Evolutionary conservation across 75 land plant species (phyloP), one percentile per base, ranked within the genome.

Genomic region (Sequoia sempervirens): DNA sequence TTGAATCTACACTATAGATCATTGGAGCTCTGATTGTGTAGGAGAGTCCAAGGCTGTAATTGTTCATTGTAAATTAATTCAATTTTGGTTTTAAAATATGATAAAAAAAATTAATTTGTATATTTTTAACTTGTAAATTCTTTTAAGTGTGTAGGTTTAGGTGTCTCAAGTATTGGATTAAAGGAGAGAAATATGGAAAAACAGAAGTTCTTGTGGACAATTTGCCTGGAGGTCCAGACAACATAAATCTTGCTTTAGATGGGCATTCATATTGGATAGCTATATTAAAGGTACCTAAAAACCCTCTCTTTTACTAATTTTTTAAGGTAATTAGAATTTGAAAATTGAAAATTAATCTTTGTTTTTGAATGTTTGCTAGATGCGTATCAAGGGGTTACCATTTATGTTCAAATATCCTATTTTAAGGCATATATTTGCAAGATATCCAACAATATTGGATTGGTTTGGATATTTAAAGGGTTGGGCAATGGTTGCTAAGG

Each of bases 191-290:
- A 56, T 83, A 75, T 80, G 95, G 94, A 28, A 50, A 72, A 54
- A 85, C 89, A 14, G 96, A 96, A 40, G 58, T 85, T 10, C 89
- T 96, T 52, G 74, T 91, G 1, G 95, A 95, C 0, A 90, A 94
- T 66, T 88, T 96, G 46, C 98, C 98, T 1, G 94, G 94, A 12
- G 90, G 82, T 13, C 98, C 98, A 10, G 98, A 96, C 79, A 96
- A 96, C 84, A 86, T 96, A 61, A 86, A 92, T 70, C 85, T 88
- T 13, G 90, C 95, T 14, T 86, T 84, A 28, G 92, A 90, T 83
- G 95, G 92, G 32, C 46, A 45, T 1, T 86, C 89, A 5, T 92
- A 84, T 40, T 94, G 93, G 92, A 89, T 95, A 5, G 97, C 91
- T 40, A 34, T 94, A 7, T 38, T 94, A 18, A 69, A 86, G 87